Base-by-base conservation (phyloP, 2,329 filamentous ascomycete species). In the Dendryphion nanum region DNA sequence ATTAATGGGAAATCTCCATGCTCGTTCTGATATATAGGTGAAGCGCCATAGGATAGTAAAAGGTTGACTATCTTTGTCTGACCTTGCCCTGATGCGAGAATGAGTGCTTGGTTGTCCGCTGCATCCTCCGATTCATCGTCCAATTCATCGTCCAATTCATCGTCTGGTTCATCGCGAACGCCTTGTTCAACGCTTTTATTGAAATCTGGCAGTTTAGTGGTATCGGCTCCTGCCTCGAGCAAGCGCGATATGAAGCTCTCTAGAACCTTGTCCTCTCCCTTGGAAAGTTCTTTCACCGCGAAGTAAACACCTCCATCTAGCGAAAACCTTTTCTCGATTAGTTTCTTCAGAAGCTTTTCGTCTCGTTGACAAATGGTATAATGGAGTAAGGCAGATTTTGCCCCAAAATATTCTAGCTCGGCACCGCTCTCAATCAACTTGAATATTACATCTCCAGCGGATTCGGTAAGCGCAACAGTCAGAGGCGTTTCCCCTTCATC, bases 401-500 rank as follows among this genome's bases (percentile, higher is more conserved):
- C 34, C 21, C 26, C 34, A 18, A 36, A 14, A 30, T 37, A 32
- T 15, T 41, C 32, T 12, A 41, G 38, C 15, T 38, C 14, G 16
- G 38, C 38, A 17, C 41, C 41, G 1, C 18, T 15, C 16, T 41
- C 30, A 19, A 45, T 36, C 4, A 45, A 20, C n/a, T 30, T 37
- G 19, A 33, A 29, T 18, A 44, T 19, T 12, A 44, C 33, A 8
- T 35, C 20, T 5, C 18, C 23, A 6, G 29, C 29, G 10, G 10
- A 37, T 28, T 37, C 6, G 4, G 28, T 20, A 1, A 47, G 18
- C 6, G 45, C 45, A 35, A 45, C 34, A 13, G 32, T 23, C 6
- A 48, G 33, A n/a, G 42, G 38, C 33, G 45, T 48, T 10, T 43
- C 37, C 15, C 20, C 40, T 6, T 43, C 40, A 8, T 39, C 26